A percentile compares a stretch with the other conserved stretches of the same genome.
Evolutionary conservation across 208 protist genomes (phyloP).

Genomic region (Sergeia podlipaevii): DNA sequence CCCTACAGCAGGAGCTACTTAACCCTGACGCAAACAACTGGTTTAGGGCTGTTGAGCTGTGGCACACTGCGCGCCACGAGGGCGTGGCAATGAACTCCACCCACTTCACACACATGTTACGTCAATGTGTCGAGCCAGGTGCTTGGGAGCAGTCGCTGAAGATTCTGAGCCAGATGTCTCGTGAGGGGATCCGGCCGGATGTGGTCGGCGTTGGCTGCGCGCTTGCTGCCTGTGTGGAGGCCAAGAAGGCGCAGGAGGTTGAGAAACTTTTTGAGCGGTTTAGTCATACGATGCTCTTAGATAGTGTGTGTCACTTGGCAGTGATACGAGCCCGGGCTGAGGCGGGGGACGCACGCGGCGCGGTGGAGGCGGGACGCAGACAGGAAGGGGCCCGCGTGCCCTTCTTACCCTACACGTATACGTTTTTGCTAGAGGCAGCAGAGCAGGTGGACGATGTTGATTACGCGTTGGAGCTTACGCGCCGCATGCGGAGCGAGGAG

Average conservation of each 20-base stretch:
- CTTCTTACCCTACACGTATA: constrained; percentile 73
- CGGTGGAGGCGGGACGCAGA: constrained; percentile 39
- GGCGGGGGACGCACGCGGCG: constrained; percentile 22
- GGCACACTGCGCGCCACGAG: constrained; percentile 77
- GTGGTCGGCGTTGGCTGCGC: constrained; percentile 62
- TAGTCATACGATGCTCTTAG: constrained; percentile 52
- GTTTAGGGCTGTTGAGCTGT: constrained; percentile 82
- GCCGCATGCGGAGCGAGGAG: constrained; percentile 52
- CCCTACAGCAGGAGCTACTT: constrained; percentile 82
- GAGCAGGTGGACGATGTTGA: constrained; percentile 30
- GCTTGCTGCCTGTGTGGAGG: constrained; percentile 59
- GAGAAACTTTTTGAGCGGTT: constrained; percentile 54
- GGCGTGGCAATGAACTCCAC: constrained; percentile 69
- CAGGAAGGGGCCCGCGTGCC: constrained; percentile 52
- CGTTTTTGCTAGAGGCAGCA: constrained; percentile 50
- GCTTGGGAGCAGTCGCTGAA: constrained; percentile 66
- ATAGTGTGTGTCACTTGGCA: constrained; percentile 78
- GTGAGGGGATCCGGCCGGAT: constrained; percentile 64
- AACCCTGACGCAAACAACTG: constrained; percentile 62
- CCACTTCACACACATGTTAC: constrained; percentile 74
- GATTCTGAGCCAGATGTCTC: constrained; percentile 56
- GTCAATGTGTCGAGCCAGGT: constrained; percentile 62
- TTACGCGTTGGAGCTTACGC: constrained; percentile 50
- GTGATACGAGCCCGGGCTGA: constrained; percentile 52
- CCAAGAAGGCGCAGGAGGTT: constrained; percentile 23